A percentile compares a stretch with the other conserved stretches of the same genome.
Conservation (phyloP, 805 yeast species). For the Blastobotrys peoriensis region DNA sequence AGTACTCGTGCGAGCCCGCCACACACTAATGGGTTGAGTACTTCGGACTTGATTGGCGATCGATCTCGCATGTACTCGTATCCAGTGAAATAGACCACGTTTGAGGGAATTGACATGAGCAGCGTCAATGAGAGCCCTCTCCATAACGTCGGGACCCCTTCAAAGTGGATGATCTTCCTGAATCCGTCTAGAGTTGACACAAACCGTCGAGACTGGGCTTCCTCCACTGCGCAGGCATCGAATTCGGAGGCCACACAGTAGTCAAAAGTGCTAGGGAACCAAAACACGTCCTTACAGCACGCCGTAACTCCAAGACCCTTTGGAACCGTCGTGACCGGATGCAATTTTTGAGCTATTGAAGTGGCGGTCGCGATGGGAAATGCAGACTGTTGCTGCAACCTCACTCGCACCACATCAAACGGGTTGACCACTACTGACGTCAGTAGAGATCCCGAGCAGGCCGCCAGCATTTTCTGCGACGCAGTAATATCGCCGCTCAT, state of each 20-base stretch:
- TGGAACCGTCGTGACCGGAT: conserved; percentile 22
- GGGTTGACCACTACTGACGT: conserved; percentile 39
- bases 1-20: conserved; percentile 78
- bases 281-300: conserved; percentile 35
- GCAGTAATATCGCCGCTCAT: conserved; percentile 21
- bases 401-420: conserved; percentile 39
- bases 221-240: conserved; percentile 33
- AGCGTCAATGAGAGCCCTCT: conserved; percentile 80
- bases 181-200: conserved; percentile 75
- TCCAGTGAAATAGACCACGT: conserved; percentile 89
- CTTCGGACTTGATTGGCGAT: conserved; percentile 46
- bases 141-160: conserved; percentile 78
- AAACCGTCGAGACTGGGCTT: conserved; percentile 36
- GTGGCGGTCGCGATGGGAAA: conserved; percentile 11
- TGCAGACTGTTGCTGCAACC: conserved; percentile 36
- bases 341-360: conserved; percentile 57
- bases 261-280: conserved; percentile 32
- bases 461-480: conserved; percentile 32
- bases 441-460: conserved; percentile 37
- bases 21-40: conserved; percentile 69
- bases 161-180: conserved; percentile 54
- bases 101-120: conserved; percentile 84
- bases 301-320: conserved; percentile 33
- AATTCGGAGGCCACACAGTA: conserved; percentile 34
- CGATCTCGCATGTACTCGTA: conserved; percentile 79